phyloP scores from a whole-genome alignment of 164 flowering plant species.

The Umbilicus rupestris region DNA sequence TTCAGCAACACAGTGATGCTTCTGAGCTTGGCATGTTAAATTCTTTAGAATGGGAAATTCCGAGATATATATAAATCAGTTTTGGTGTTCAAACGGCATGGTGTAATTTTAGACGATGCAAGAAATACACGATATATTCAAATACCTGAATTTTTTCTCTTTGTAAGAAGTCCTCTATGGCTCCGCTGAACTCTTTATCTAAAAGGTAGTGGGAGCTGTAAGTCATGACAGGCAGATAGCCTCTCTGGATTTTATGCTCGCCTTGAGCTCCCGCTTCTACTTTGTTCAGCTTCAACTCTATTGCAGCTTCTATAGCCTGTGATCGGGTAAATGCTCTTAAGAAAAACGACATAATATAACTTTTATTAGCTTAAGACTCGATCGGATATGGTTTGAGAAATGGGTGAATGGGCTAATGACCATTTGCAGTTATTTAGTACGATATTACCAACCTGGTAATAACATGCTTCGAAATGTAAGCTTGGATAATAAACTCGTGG shows the following conservation, averaged over 20 bases:
- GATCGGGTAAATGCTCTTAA: background rate
- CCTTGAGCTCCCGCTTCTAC: slow-evolving; percentile 99
- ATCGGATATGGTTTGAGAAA: too few relatives aligned
- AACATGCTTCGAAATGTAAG: slow-evolving; percentile 96
- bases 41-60: background rate
- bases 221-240: slow-evolving; percentile 76
- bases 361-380: background rate
- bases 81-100: background rate
- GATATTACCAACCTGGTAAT: slow-evolving; percentile 64
- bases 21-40: background rate
- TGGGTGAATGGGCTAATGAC: too few relatives aligned
- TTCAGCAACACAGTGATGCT: too few relatives aligned
- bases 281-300: slow-evolving; percentile 64
- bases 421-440: background rate
- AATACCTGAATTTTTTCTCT: slow-evolving; percentile 77
- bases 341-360: background rate
- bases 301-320: slow-evolving; percentile 98
- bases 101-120: background rate
- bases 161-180: slow-evolving; percentile 52
- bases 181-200: slow-evolving; percentile 51
- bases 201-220: slow-evolving; percentile 82
- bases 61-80: too few relatives aligned
- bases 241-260: slow-evolving; percentile 92
- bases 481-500: slow-evolving; percentile 68
- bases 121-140: background rate